A percentile compares a stretch with the other conserved stretches of the same genome.
Evolutionary conservation across 305 asterid species (phyloP).

Genomic region (Fraxinus paxiana): DNA sequence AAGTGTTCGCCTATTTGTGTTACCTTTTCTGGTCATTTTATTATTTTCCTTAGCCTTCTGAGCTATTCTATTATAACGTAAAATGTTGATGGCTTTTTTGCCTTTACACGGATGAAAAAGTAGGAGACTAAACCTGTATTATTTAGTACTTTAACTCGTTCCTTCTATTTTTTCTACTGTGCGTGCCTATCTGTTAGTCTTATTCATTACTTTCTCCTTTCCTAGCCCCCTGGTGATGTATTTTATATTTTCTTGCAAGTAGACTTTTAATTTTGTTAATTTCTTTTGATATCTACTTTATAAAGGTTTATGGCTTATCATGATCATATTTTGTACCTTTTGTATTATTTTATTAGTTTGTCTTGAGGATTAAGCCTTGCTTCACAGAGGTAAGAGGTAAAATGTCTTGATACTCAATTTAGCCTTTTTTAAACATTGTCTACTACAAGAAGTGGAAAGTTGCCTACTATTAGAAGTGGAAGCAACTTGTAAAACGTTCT

Average conservation of each 20-base stretch:
- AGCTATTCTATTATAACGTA: background rate
- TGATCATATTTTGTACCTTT: background rate
- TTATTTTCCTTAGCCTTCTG: background rate
- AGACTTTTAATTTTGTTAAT: background rate
- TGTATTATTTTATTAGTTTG: background rate
- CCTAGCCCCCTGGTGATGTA: background rate
- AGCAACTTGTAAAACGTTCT: background rate
- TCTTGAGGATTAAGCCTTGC: background rate
- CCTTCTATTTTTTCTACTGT: background rate
- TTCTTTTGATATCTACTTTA: background rate
- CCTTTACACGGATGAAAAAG: background rate
- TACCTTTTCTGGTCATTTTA: background rate
- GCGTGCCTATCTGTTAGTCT: background rate
- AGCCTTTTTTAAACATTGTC: background rate
- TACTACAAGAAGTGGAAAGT: background rate
- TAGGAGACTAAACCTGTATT: background rate
- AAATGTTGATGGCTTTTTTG: background rate
- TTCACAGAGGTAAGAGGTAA: background rate
- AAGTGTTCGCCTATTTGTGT: background rate
- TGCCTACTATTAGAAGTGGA: background rate
- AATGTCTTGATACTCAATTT: background rate
- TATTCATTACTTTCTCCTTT: background rate
- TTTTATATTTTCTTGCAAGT: background rate
- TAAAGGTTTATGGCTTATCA: background rate
- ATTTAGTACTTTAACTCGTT: background rate